Evolutionary conservation across 768 basidiomycete genomes (phyloP), one percentile per base, ranked within the genome.

Genomic region (Ramaria rubella): DNA sequence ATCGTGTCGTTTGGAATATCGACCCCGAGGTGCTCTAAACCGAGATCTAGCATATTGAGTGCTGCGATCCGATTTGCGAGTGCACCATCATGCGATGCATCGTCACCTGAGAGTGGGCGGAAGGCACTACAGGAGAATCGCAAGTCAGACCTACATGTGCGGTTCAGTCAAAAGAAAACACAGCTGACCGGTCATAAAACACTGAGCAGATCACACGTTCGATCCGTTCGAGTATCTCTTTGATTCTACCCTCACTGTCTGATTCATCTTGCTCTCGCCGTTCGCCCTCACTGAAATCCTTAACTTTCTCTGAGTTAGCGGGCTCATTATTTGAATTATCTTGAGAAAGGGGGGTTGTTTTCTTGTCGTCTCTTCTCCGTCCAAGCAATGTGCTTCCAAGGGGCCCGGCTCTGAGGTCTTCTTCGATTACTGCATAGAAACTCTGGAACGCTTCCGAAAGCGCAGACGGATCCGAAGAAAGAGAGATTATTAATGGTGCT

Each of bases 1-100:
- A 72, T 74, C 19, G 77, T 72, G 1, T 72, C 73, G 4, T 67
- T 61, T 2, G 82, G 84, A 0, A 90, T 81, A 52, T 91, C 85
- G 8, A 98, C 79, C 15, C 94, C 95, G 1, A 99, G 81, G 71
- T 98, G 94, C 36, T 87, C 86, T 9, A 98, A 73, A 2, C 84
- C 79, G 0, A 99, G 75, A 68, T 97, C 95, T 1, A 98, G 76
- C 77, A 94, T 81, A 62, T 94, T 94, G 44, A 99, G 75, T 1
- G 94, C 94, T 14, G 92, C 91, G 15, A 97, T 85, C 5, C 94
- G 83, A 64, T 84, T 88, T 0, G 94, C 83, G 3, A 99, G 74
- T 0, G 91, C 87, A 63, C 91, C 90, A 66, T 99, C 94, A 66
- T 96, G 94, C 1, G 85, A 85, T 0, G 80, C 75, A 64, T 99